Conservation (phyloP, 805 yeast genomes). For the Pichia gijzeniarum region DNA sequence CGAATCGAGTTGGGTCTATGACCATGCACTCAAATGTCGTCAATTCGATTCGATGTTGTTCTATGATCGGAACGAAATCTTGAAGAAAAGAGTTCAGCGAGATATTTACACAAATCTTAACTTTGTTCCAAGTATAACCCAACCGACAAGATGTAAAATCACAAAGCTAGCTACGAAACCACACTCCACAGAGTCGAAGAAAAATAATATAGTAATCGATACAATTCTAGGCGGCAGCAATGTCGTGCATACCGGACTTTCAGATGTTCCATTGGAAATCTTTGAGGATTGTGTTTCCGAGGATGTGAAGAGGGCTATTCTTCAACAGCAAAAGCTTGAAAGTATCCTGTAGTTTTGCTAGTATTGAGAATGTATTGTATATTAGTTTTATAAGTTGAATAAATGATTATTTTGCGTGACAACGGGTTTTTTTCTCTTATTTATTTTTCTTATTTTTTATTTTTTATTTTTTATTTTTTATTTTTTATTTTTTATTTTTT, state of each 20-base stretch:
- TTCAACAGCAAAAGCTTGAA: slow-evolving; percentile 54
- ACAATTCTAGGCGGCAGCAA: slow-evolving; percentile 35
- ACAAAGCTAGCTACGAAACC: slow-evolving; percentile 29
- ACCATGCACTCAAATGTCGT: slow-evolving; percentile 73
- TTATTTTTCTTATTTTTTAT: not conserved
- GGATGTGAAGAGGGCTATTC: slow-evolving; percentile 52
- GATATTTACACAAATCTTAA: slow-evolving; percentile 83
- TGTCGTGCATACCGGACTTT: slow-evolving; percentile 56
- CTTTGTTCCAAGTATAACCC: slow-evolving; percentile 69
- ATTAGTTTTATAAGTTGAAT: no score
- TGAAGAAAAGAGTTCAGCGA: slow-evolving; percentile 50
- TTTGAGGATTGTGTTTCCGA: slow-evolving; percentile 54
- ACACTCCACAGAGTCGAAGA: slow-evolving; percentile 26
- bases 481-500: no score
- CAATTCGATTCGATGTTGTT: slow-evolving; percentile 60
- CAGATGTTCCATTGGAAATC: slow-evolving; percentile 49
- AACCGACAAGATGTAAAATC: slow-evolving; percentile 39
- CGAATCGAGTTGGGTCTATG: slow-evolving; percentile 58
- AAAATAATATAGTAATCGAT: slow-evolving; percentile 35
- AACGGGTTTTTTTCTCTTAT: not conserved
- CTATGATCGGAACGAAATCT: slow-evolving; percentile 48
- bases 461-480: no score
- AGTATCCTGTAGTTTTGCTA: slow-evolving; percentile 2
- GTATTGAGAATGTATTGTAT: no score
- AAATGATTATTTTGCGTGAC: no score